Percentiles rank a stretch among this genome's conserved stretches.
These are phyloP conservation scores for Xerocomellus intermedius DNA, from an alignment of 768 basidiomycete species.

Conservation along the genomic window DNA sequence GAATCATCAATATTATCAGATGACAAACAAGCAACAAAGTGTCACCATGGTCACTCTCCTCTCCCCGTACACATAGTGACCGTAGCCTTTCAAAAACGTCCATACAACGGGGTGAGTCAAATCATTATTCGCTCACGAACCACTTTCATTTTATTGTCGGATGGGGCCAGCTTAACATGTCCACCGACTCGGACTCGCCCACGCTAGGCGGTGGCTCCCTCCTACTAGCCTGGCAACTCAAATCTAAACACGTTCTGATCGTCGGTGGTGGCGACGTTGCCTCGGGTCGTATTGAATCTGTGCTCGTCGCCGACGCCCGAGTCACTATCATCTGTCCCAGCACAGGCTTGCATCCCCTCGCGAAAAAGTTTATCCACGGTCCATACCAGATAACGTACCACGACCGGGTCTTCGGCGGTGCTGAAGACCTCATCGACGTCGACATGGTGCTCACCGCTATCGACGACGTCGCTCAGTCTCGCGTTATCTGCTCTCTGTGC, in stretches of 20 bases:
- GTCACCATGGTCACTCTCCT: constrained; percentile 24
- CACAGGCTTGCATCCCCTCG: constrained; percentile 60
- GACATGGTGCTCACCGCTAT: constrained; percentile 95
- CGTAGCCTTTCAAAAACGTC: not conserved
- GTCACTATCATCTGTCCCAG: constrained; percentile 77
- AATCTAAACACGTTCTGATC: constrained; percentile 77
- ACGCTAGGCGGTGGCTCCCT: constrained; percentile 63
- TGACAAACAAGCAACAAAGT: not conserved
- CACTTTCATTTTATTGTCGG: not conserved
- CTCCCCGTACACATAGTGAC: constrained; percentile 1
- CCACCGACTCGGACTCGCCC: constrained; percentile 8
- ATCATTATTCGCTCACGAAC: not conserved
- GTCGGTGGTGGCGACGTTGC: constrained; percentile 95
- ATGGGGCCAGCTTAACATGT: constrained; percentile 5
- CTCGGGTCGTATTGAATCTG: constrained; percentile 80
- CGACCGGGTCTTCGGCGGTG: constrained; percentile 63
- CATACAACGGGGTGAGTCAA: not conserved
- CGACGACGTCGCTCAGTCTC: constrained; percentile 73
- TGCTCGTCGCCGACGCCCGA: constrained; percentile 75
- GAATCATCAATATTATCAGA: not conserved
- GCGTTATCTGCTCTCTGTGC: constrained; percentile 68
- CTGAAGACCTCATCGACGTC: constrained; percentile 63
- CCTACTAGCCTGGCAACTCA: constrained; percentile 92
- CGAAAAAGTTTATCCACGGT: constrained; percentile 50
- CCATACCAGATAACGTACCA: constrained; percentile 57